Evolutionary conservation across 2,329 filamentous ascomycete genomes (phyloP), one percentile per base, ranked within the genome.

Genomic region (Paradendryphiella salina): DNA sequence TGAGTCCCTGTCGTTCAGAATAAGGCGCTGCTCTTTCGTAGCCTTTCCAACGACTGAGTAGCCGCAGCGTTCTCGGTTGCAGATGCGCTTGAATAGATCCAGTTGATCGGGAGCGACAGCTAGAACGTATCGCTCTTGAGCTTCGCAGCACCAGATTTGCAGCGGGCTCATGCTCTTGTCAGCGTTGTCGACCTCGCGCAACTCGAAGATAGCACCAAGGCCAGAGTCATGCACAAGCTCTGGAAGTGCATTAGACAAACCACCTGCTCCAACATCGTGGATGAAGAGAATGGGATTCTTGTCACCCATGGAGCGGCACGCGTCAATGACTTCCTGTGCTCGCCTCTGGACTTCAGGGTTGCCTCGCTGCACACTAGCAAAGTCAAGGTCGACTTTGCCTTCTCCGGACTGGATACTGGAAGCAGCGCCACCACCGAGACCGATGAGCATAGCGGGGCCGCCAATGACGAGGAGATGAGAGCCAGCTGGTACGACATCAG

Each of bases 291-390:
- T 97, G 0, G 94, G 94, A 69, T 88, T 97, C 57, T 90, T 80
- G 3, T 85, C 78, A 13, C 92, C 93, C 64, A 97, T 82, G 3
- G 90, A 87, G 21, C 89, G 85, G 72, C 94, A 99, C 4, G 90
- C 87, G 74, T 97, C 94, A 75, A 99, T 99, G 59, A 99, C 94
- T 83, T 97, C 96, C 76, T 99, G 94, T 1, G 93, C 94, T 63
- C 94, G 84, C 56, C 94, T 83, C 75, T 99, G 90, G 74, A 97
- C 93, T 76, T 99, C 94, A 1, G 94, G 92, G 69, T 99, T 99
- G 38, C 93, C 94, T 76, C 94, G 83, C 76, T 99, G 94, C 26
- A 99, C 94, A 77, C 91, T 96, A 64, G 93, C 90, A 75, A 97
- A 99, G 72, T 99, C 94, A 2, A 99, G 81, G 61, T 96, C 92